These are phyloP conservation scores for Agroathelia rolfsii DNA, from an alignment of 1,284 basidiomycete genomes.

Conservation along the genomic window DNA sequence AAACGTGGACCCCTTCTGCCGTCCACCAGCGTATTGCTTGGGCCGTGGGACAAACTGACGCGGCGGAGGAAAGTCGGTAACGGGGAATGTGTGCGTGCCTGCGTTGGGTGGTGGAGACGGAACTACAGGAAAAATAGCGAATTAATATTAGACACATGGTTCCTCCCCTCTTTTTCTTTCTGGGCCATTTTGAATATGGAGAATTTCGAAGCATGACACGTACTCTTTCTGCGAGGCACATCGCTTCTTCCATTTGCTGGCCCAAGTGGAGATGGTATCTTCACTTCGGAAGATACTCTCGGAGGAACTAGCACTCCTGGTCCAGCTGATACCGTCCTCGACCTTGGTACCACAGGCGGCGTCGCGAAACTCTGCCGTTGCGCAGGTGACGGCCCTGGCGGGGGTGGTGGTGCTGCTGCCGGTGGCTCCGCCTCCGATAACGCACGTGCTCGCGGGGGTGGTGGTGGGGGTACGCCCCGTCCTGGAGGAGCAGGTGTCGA, in stretches of 20 bases:
- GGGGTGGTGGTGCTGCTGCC: slow-evolving; percentile 23
- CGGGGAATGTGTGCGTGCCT: slow-evolving; percentile 61
- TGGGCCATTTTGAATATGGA: no score
- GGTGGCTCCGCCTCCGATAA: slow-evolving; percentile 18
- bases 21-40: slow-evolving; percentile 55
- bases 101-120: slow-evolving; percentile 65
- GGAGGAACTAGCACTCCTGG: no score
- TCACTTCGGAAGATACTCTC: slow-evolving; percentile 10
- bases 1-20: slow-evolving; percentile 57
- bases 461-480: slow-evolving; percentile 23
- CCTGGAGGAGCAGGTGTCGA: slow-evolving; percentile 16
- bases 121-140: slow-evolving; percentile 34
- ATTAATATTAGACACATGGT: no score
- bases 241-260: slow-evolving; percentile 22
- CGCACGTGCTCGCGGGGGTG: slow-evolving; percentile 26
- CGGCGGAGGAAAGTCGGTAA: slow-evolving; percentile 67
- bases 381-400: slow-evolving; percentile 24
- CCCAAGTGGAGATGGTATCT: slow-evolving; percentile 15
- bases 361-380: slow-evolving; percentile 15
- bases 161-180: no score
- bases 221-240: slow-evolving; percentile 44
- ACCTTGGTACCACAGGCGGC: slow-evolving; percentile 11
- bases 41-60: slow-evolving; percentile 40
- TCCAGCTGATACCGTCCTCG: slow-evolving; percentile 16
- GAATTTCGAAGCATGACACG: slow-evolving; percentile 15